Base-by-base conservation (phyloP, 495 filamentous ascomycete species). In the Xylaria cubensis region DNA sequence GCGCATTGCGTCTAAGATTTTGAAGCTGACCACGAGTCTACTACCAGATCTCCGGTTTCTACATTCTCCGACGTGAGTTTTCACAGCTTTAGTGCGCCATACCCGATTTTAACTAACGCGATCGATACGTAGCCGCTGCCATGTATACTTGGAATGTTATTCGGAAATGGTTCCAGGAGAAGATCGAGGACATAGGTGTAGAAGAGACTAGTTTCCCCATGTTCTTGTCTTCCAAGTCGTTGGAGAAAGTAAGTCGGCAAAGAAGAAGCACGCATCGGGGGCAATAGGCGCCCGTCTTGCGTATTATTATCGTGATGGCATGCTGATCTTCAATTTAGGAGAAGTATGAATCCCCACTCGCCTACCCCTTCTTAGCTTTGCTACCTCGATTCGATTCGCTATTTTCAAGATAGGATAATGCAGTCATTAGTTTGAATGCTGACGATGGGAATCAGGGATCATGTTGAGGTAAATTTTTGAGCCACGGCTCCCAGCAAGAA, bases 151-250 rank as follows among this genome's bases (percentile, higher is more conserved):
- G 96, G 96, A 94, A 95, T 82, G 86, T 89, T 50, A 97, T 99
- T 75, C 91, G 94, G 73, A 85, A 90, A 61, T 99, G 90, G 90
- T 98, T 99, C 85, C 91, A 96, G 79, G 83, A 86, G 69, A 85
- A 88, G 67, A 98, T 98, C 80, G 94, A 97, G 86, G 89, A 86
- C 32, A 88, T 97, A 82, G 94, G 93, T 53, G 96, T 99, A 58
- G 91, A 94, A 82, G 96, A 99, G 85, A 94, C 93, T 81, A 95
- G 92, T 76, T 99, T 98, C 81, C 96, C 95, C 55, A 89, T 98
- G 82, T 98, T 99, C 81, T 89, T 98, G 70, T 95, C 93, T 3
- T 86, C 92, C 74, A 95, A 95, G 83, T 94, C 95, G 13, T 84
- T 99, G 75, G 89, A 98, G 84, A 89, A 92, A 75, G 97, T 98